phyloP scores from a whole-genome alignment of 176 grass and related monocot genomes.

The Hordeum marinum region DNA sequence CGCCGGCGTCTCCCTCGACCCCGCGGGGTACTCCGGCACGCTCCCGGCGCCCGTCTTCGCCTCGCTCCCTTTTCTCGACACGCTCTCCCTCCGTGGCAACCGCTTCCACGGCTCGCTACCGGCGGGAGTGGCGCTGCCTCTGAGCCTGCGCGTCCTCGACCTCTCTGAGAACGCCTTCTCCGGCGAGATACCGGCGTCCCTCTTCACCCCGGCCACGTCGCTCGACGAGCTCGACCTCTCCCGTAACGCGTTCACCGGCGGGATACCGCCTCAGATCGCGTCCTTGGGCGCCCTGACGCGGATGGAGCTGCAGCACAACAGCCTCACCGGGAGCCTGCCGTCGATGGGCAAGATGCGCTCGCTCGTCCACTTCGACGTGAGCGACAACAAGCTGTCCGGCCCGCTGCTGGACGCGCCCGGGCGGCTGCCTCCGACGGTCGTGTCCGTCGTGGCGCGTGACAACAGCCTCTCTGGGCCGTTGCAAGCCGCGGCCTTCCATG shows the following conservation, averaged over 20 bases:
- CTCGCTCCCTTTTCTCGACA: conserved; percentile 34
- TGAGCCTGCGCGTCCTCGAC: conserved; percentile 18
- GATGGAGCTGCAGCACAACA: conserved; percentile 41
- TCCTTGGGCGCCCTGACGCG: conserved; percentile 8
- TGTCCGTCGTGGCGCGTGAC: conserved; percentile 21
- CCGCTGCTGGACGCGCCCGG: background rate
- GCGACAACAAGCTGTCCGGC: conserved; percentile 41
- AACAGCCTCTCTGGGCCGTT: conserved; percentile 33
- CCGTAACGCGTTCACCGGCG: conserved; percentile 40
- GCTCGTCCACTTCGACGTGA: conserved; percentile 43
- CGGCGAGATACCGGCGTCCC: conserved; percentile 31
- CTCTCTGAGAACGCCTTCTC: conserved; percentile 51
- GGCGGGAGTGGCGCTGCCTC: background rate
- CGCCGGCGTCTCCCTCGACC: conserved; percentile 38
- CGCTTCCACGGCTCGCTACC: conserved; percentile 42
- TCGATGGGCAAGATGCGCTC: conserved; percentile 6
- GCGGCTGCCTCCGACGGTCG: conserved; percentile 26
- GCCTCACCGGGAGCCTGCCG: conserved; percentile 21
- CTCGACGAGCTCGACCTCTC: conserved; percentile 50
- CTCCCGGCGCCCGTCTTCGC: conserved; percentile 4
- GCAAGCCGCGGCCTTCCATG: background rate
- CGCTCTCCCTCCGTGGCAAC: conserved; percentile 42
- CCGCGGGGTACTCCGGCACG: conserved; percentile 41
- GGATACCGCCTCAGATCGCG: conserved; percentile 20
- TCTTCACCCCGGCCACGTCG: conserved; percentile 9